Base-by-base conservation (phyloP, 1,284 basidiomycete species). In the Sporisorium graminicola region DNA sequence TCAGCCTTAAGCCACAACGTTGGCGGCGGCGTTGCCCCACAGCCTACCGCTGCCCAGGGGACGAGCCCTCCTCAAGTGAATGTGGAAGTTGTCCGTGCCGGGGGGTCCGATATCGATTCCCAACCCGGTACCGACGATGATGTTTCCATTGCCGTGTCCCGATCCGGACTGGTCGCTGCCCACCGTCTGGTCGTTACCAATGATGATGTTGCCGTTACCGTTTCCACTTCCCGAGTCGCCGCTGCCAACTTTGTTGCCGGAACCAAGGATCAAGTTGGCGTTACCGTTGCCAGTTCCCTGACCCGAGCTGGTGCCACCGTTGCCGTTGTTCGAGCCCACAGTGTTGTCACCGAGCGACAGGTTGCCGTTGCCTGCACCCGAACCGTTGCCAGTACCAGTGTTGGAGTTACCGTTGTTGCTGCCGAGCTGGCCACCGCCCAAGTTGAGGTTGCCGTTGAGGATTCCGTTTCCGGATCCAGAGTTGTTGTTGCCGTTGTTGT, bases 151-250 rank as follows among this genome's bases (percentile, higher is more conserved):
- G 5, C 40, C 40, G n/a, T 43, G 40, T 2, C 40, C 40, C n/a
- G n/a, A 20, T 5, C 40, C 40, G 9, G 40, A 43, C 40, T 55
- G 29, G 24, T 49, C 31, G 40, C 47, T 53, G 2, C 69, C 69
- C 7, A 66, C 63, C 24, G 20, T 62, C 44, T 72, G 69, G 31
- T 58, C 27, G 62, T 72, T 62, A 24, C 69, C 69, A 42, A 72
- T 62, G 63, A 72, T 66, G 43, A 67, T 63, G 64, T 73, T 72
- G 18, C 51, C 58, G 24, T 72, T 72, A 4, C 69, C 69, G 29
- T 65, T 67, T 10, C 59, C 64, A 29, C 51, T 63, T 2, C 67
- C 67, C 20, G 37, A 31, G 31, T 72, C 26, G 12, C 47, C 60
- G 14, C 43, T 51, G 1, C 69, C 69, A 24, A 66, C 58, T 24